Evolutionary conservation across 1,139 yeast species (phyloP).

Genomic region (Blastobotrys niveus): DNA sequence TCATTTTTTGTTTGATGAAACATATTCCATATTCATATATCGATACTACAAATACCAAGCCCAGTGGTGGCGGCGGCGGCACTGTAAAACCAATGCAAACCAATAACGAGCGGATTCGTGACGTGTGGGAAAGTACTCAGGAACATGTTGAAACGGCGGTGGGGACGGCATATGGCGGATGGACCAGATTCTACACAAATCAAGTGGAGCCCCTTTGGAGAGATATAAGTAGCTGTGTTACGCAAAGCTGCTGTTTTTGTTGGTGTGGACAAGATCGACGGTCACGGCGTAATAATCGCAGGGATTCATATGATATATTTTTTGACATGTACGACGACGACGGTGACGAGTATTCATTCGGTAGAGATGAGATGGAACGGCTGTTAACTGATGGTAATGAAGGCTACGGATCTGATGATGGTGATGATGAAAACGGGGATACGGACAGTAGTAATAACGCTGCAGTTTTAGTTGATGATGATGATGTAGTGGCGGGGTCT

Average conservation of each 20-base stretch:
- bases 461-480: slow-evolving; percentile 14
- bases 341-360: slow-evolving; percentile 27
- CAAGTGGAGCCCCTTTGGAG: slow-evolving; percentile 21
- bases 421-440: neutral
- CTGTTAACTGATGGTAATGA: slow-evolving; percentile 21
- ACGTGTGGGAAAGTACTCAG: slow-evolving; percentile 29
- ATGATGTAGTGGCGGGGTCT: neutral
- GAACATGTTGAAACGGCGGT: slow-evolving; percentile 30
- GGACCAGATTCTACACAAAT: slow-evolving; percentile 20
- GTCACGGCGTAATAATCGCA: slow-evolving; percentile 17
- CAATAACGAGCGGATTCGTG: slow-evolving; percentile 22
- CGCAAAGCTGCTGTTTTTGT: slow-evolving; percentile 12
- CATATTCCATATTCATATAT: neutral
- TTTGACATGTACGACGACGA: slow-evolving; percentile 32
- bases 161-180: slow-evolving; percentile 27
- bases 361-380: slow-evolving; percentile 29
- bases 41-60: neutral
- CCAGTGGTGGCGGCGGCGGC: no score
- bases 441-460: no score
- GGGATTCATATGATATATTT: slow-evolving; percentile 27
- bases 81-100: slow-evolving; percentile 19
- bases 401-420: neutral
- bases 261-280: slow-evolving; percentile 17
- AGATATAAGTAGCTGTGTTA: slow-evolving; percentile 4
- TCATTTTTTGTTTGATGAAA: neutral